Evolutionary conservation across 2,329 filamentous ascomycete species (phyloP), one percentile per base, ranked within the genome.

Genomic region (Thielaviopsis musarum): DNA sequence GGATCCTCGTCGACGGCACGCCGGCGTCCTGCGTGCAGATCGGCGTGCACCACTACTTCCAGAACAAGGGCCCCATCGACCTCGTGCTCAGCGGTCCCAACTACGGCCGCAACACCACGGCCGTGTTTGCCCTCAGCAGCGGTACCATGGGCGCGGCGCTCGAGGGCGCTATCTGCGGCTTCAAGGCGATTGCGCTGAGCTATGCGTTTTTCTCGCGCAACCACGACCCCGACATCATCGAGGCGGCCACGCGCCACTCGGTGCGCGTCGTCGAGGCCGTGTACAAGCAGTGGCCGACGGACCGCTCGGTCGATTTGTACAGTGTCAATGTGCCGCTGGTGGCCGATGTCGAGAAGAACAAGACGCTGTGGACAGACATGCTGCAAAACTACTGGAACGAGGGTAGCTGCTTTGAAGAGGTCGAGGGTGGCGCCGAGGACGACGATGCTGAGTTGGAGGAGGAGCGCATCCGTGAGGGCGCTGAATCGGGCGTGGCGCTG

Each of bases 161-260:
- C 67, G 87, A 91, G 73, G 87, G 83, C 6, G 87, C 87, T 1
- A 78, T 86, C 1, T 91, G 85, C 67, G 78, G 78, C 48, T 76
- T 75, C 62, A 82, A 77, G 65, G 78, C 88, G 13, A 86, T 98
- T 64, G 93, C 93, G 0, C 72, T 98, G 49, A 89, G 83, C 55
- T 98, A 89, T 69, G 93, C 91, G 22, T 97, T 96, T 73, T 93
- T 91, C 72, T 82, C 83, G 60, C 79, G 84, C 61, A 87, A 88
- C 68, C 91, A 96, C 70, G 87, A 95, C 66, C 84, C 87, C 1
- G 77, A 78, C 24, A 83, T 95, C 65, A 91, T 97, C 61, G 79
- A 81, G 34, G 87, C 82, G 55, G 90, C 89, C 2, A 88, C 84
- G 45, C 75, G 80, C 52, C 83, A 91, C 65, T 82, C 84, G 24